Evolutionary conservation across 2,329 filamentous ascomycete genomes (phyloP).

Genomic region (Cladosporium sp.): DNA sequence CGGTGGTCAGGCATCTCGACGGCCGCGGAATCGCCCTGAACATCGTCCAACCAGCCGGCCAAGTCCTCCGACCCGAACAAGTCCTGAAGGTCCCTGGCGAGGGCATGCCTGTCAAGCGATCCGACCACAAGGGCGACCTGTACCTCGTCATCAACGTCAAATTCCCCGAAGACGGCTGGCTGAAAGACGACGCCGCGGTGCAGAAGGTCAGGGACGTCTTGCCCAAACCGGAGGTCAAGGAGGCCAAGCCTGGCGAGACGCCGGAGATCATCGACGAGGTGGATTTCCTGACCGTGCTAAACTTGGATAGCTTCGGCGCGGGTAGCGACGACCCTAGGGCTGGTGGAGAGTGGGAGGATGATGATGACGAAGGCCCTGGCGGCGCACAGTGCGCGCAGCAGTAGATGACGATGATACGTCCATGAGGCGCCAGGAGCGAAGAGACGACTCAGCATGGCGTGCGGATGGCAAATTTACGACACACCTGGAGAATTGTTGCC

Average conservation of each 20-base stretch:
- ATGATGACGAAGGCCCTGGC: conserved; percentile 62
- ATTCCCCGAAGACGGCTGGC: conserved; percentile 87
- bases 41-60: conserved; percentile 68
- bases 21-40: conserved; percentile 83
- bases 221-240: conserved; percentile 54
- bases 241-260: conserved; percentile 48
- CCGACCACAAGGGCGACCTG: conserved; percentile 79
- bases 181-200: conserved; percentile 66
- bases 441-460: conserved; percentile 2
- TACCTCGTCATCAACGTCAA: conserved; percentile 83
- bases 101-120: conserved; percentile 91
- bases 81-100: conserved; percentile 83
- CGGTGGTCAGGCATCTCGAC: conserved; percentile 89
- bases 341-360: conserved; percentile 69
- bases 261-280: conserved; percentile 83
- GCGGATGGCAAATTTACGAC: neutral
- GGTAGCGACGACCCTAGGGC: conserved; percentile 67
- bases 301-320: conserved; percentile 81
- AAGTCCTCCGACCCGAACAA: conserved; percentile 79
- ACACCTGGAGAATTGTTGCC: neutral
- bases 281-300: conserved; percentile 76
- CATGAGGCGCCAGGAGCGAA: neutral
- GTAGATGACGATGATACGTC: conserved; percentile 42
- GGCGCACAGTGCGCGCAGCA: conserved; percentile 72
- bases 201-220: conserved; percentile 73